Evolutionary conservation across 495 filamentous ascomycete species (phyloP), one percentile per base, ranked within the genome.

Genomic region (Durotheca rogersii): DNA sequence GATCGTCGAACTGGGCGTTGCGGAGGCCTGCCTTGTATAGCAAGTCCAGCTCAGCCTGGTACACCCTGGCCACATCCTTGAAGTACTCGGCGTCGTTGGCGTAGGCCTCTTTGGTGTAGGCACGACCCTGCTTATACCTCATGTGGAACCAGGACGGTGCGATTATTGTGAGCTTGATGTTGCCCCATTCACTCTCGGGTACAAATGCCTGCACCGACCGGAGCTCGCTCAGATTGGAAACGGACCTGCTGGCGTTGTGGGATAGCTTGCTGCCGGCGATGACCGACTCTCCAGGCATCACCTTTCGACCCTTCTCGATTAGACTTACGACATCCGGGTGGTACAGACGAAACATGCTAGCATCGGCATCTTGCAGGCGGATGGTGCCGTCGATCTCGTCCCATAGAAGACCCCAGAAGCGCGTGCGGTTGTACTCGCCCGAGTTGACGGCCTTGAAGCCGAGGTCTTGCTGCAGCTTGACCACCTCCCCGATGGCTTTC

Each of bases 271-370:
- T 76, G 1, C 79, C 85, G 56, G 87, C 89, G 46, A 91, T 70
- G 31, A 88, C 85, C 6, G 77, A 83, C 66, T 89, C 86, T 20
- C 81, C 84, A 4, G 86, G 85, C 74, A 87, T 87, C 64, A 85
- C 71, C 46, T 86, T 77, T 50, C 81, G 79, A 20, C 62, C 68
- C 39, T 56, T 56, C 61, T 78, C 72, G 54, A 74, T 73, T 68
- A 92, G 84, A 21, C 82, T 86, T 18, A 86, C 83, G 45, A 93
- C 82, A 60, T 91, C 87, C 7, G 89, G 89, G 47, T 89, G 83
- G 60, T 90, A 90, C 16, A 77, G 69, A 9, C 86, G 79, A 71
- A 89, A 90, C 60, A 87, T 79, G 81, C 56, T 43, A 6, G 59
- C 84, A 25, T 88, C 81, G 36, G 88, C 78, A 25, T 82, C 81